phyloP scores from a whole-genome alignment of 306 rosid genomes.

The Cicer chorassanicum region DNA sequence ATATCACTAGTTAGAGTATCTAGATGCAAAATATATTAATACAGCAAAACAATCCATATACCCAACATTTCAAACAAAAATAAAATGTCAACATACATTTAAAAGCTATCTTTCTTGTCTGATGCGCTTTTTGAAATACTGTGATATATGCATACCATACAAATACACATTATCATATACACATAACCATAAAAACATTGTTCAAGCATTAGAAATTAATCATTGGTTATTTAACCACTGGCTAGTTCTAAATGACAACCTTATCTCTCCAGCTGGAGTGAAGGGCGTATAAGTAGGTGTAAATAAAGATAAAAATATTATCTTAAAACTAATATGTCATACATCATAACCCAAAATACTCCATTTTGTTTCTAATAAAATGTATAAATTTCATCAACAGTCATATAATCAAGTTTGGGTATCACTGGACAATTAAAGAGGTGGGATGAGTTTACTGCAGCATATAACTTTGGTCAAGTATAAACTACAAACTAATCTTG shows the following conservation, averaged over 20 bases:
- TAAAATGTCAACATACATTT: constrained; percentile 31
- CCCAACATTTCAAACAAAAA: constrained; percentile 35
- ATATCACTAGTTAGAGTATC: constrained; percentile 92
- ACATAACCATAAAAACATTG: too few relatives aligned
- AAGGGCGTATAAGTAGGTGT: not conserved
- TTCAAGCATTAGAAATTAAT: too few relatives aligned
- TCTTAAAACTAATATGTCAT: not conserved
- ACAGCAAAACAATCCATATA: constrained; percentile 36
- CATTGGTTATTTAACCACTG: not conserved
- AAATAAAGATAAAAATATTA: not conserved
- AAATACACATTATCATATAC: too few relatives aligned
- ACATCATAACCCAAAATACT: not conserved
- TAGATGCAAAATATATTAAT: constrained; percentile 58
- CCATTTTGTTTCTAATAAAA: not conserved
- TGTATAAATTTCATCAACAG: constrained; percentile 3
- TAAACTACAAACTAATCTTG: constrained; percentile 32
- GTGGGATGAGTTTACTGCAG: constrained; percentile 27
- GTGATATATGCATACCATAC: too few relatives aligned
- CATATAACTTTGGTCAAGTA: constrained; percentile 20
- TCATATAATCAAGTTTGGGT: constrained; percentile 3
- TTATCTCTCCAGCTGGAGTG: not conserved
- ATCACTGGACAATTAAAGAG: constrained; percentile 8
- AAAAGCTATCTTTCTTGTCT: constrained; percentile 79
- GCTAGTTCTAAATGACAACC: not conserved
- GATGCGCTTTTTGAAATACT: constrained; percentile 11